Percentiles rank a stretch among this genome's conserved stretches.
phyloP scores from a whole-genome alignment of 169 alveolate genomes.

The Pseudocohnilembus persalinus region DNA sequence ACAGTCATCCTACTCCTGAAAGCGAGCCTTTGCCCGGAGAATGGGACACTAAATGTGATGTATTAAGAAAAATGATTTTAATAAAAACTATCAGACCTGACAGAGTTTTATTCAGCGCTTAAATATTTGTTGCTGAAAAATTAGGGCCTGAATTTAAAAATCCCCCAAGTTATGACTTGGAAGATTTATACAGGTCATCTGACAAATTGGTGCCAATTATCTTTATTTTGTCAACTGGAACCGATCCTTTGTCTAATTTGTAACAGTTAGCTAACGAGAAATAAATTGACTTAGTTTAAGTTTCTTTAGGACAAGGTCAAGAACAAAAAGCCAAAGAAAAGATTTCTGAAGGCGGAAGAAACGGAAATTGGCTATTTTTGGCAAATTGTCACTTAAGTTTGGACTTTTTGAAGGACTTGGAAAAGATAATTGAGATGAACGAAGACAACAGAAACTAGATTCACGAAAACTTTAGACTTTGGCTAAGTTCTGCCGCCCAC shows the following conservation, averaged over 20 bases:
- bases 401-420: constrained; percentile 89
- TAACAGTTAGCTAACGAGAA: constrained; percentile 79
- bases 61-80: constrained; percentile 85
- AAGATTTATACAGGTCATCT: constrained; percentile 84
- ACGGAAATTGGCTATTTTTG: constrained; percentile 93
- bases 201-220: constrained; percentile 84
- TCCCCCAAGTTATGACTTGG: constrained; percentile 88
- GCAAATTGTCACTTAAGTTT: constrained; percentile 93
- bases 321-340: constrained; percentile 88
- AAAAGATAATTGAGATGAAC: constrained; percentile 83
- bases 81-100: constrained; percentile 93
- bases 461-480: constrained; percentile 92
- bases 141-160: constrained; percentile 89
- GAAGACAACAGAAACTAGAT: constrained; percentile 74
- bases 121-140: constrained; percentile 83
- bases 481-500: constrained; percentile 93
- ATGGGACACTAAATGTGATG: constrained; percentile 94
- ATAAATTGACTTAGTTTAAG: constrained; percentile 71
- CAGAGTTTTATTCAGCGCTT: constrained; percentile 88
- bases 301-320: constrained; percentile 94
- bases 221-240: constrained; percentile 93
- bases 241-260: constrained; percentile 91
- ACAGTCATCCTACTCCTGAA: constrained; percentile 65
- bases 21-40: constrained; percentile 93
- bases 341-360: constrained; percentile 89